Conservation (phyloP, 805 yeast species). For the Limtongia smithiae region DNA sequence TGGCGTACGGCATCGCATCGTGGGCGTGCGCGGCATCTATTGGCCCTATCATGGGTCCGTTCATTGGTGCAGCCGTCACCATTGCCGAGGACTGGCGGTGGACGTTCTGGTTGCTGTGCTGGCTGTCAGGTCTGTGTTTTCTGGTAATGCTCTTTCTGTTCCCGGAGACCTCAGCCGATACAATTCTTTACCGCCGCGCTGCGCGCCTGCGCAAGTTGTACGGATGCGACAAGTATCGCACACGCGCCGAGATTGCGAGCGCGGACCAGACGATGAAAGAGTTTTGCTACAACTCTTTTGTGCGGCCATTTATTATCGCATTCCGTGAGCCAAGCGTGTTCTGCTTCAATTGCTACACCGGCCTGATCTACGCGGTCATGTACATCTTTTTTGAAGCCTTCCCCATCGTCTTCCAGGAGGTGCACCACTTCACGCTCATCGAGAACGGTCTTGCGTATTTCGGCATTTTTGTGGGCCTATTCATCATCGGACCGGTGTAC, state of each 20-base stretch:
- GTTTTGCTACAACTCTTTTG: conserved; percentile 30
- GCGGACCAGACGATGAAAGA: background rate
- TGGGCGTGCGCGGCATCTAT: background rate
- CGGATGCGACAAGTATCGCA: conserved; percentile 38
- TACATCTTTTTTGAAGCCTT: conserved; percentile 60
- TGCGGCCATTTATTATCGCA: conserved; percentile 47
- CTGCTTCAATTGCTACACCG: conserved; percentile 50
- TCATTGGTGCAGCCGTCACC: conserved; percentile 51
- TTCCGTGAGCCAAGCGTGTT: conserved; percentile 55
- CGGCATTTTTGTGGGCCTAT: conserved; percentile 47
- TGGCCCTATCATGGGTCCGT: conserved; percentile 56
- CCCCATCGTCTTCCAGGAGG: conserved; percentile 51
- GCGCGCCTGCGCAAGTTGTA: conserved; percentile 46
- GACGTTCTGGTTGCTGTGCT: conserved; percentile 31
- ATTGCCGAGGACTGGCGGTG: conserved; percentile 49
- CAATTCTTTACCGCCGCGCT: conserved; percentile 50
- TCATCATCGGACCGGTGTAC: conserved; percentile 38
- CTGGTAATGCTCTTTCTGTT: conserved; percentile 41
- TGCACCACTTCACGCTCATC: conserved; percentile 47
- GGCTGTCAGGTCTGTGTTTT: conserved; percentile 41
- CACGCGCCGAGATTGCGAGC: conserved; percentile 3
- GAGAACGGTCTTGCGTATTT: conserved; percentile 49
- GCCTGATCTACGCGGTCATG: conserved; percentile 50
- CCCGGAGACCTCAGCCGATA: conserved; percentile 51
- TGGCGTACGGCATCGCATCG: conserved; percentile 41